Conservation (phyloP, 768 basidiomycete species). For the Lactarius psammicola region DNA sequence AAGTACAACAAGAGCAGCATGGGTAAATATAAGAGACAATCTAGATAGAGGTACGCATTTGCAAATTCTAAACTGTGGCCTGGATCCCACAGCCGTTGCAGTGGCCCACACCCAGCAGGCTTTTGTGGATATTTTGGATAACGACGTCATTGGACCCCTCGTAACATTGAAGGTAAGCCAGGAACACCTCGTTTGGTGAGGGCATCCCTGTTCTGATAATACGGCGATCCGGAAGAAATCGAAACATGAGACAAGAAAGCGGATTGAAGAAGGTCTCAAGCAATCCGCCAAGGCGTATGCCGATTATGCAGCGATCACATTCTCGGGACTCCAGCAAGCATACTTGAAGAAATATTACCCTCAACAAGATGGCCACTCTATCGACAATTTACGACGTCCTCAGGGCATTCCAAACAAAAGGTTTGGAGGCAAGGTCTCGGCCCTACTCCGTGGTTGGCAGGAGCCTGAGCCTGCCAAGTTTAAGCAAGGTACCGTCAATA, state of each 20-base stretch:
- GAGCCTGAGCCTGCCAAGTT: not conserved
- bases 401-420: not conserved
- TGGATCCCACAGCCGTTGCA: not conserved
- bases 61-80: not conserved
- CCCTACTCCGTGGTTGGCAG: not conserved
- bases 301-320: not conserved
- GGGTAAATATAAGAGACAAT: not conserved
- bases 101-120: not conserved
- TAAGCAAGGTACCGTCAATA: not conserved
- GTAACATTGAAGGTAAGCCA: not conserved
- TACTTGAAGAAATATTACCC: not conserved
- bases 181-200: not conserved
- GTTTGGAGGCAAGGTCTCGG: not conserved
- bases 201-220: not conserved
- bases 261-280: not conserved
- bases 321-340: not conserved
- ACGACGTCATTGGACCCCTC: not conserved
- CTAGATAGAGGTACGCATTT: not conserved
- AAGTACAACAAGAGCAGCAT: not conserved
- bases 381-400: not conserved
- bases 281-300: not conserved
- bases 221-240: not conserved
- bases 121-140: not conserved
- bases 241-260: not conserved
- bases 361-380: not conserved